These are phyloP conservation scores for Bocquillonia castaneifolia DNA, from an alignment of 441 rosid genomes.

Conservation along the genomic window DNA sequence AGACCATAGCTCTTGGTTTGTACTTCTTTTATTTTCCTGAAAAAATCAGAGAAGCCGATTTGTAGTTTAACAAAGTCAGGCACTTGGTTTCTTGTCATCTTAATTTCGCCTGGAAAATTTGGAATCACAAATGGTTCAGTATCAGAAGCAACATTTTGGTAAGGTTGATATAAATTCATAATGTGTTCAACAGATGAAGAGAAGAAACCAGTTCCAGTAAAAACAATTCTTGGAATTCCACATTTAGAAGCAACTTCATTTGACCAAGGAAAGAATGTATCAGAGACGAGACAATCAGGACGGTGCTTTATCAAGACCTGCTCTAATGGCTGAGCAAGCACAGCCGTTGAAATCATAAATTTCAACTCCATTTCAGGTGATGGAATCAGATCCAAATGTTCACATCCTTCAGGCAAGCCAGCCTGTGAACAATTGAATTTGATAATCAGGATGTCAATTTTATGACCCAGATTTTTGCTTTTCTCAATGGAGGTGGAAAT, in stretches of 20 bases:
- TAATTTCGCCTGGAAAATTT: constrained; percentile 16
- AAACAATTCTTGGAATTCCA: constrained; percentile 45
- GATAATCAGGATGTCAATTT: background rate
- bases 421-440: constrained; percentile 7
- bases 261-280: constrained; percentile 56
- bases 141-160: constrained; percentile 35
- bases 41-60: background rate
- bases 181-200: constrained; percentile 30
- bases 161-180: constrained; percentile 34
- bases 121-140: constrained; percentile 18
- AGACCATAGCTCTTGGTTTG: constrained; percentile 41
- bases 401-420: constrained; percentile 52
- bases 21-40: background rate
- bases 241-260: constrained; percentile 35
- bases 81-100: background rate
- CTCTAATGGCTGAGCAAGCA: constrained; percentile 9
- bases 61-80: background rate
- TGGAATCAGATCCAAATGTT: constrained; percentile 31
- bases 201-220: constrained; percentile 41
- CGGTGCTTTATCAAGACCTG: constrained; percentile 28
- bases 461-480: background rate
- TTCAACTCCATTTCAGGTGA: constrained; percentile 24
- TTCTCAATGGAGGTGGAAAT: constrained; percentile 5
- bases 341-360: constrained; percentile 28
- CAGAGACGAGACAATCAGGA: constrained; percentile 48